Evolutionary conservation across 768 basidiomycete species (phyloP), one percentile per base, ranked within the genome.

Genomic region (Russula sp.): DNA sequence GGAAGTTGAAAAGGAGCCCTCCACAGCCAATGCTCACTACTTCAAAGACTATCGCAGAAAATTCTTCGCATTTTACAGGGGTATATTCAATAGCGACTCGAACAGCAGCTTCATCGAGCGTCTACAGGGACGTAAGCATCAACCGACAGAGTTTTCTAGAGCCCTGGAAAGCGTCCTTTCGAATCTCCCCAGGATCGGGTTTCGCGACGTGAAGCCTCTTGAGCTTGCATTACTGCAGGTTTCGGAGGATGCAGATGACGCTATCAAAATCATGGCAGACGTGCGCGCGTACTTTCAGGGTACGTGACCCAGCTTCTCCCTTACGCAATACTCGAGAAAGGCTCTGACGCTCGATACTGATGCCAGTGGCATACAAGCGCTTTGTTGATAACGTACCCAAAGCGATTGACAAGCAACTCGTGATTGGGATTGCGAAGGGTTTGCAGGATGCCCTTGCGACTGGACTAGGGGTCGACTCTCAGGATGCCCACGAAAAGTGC

Each of bases 271-370:
- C 66, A 88, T 90, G 86, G 85, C 85, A 0, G 79, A 83, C 58
- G 85, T 88, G 1, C 76, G 85, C 5, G 87, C 84, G 0, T 88
- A 89, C 65, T 89, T 88, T 70, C 85, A 88, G 77, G 87, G 88
- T 86, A 67, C 8, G 67, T 65, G 35, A 25, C 54, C 34, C 25
- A 51, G 25, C 35, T 34, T 35, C 32, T 65, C 50, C 60, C 61
- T 45, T 58, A 38, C 18, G 39, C 14, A 22, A 29, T 59, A 10
- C 14, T 9, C 32, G 18, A 54, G 48, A 45, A 39, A 61, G 25
- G 34, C 20, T 43, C 54, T 55, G 57, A 56, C 25, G 16, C 14
- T 18, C n/a, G 13, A 20, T 47, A 64, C 25, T 34, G 9, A 49
- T 45, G 18, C 7, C 59, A 87, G 80, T 81, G 7, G 72, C 78